A percentile compares a stretch with the other conserved stretches of the same genome.
Evolutionary conservation across 1,284 basidiomycete species (phyloP).

Genomic region (Ceratobasidium sp.): DNA sequence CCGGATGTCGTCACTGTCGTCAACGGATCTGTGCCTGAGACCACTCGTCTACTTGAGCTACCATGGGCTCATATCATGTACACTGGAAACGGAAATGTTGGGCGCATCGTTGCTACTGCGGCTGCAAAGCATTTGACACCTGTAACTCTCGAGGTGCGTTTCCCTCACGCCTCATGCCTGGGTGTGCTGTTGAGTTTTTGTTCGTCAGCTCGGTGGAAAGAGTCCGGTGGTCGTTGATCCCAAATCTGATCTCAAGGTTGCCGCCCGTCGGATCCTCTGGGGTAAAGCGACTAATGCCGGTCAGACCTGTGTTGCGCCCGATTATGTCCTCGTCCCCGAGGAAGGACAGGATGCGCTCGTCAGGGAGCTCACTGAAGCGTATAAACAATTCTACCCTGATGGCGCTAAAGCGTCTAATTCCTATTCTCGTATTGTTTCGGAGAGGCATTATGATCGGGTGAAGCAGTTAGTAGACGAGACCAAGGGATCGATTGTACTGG

Average conservation of each 20-base stretch:
- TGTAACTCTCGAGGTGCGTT: constrained; percentile 71
- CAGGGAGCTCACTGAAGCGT: constrained; percentile 58
- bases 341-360: constrained; percentile 62
- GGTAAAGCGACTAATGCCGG: constrained; percentile 80
- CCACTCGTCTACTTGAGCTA: constrained; percentile 76
- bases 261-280: constrained; percentile 74
- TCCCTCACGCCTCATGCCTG: not conserved
- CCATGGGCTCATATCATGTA: constrained; percentile 84
- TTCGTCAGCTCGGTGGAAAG: constrained; percentile 72
- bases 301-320: constrained; percentile 71
- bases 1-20: constrained; percentile 72
- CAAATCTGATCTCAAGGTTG: constrained; percentile 62
- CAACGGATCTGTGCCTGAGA: constrained; percentile 77
- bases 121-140: constrained; percentile 88
- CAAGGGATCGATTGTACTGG: constrained; percentile 60
- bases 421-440: constrained; percentile 59
- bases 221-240: constrained; percentile 83
- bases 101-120: constrained; percentile 77
- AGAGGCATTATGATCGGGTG: constrained; percentile 61
- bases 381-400: constrained; percentile 53
- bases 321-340: constrained; percentile 66
- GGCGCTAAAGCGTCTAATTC: constrained; percentile 55
- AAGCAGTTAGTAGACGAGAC: constrained; percentile 53
- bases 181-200: not conserved
- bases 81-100: constrained; percentile 73